Evolutionary conservation across 192 early-diverging fungal genomes (phyloP).

Genomic region (Rhizophlyctis rosea): DNA sequence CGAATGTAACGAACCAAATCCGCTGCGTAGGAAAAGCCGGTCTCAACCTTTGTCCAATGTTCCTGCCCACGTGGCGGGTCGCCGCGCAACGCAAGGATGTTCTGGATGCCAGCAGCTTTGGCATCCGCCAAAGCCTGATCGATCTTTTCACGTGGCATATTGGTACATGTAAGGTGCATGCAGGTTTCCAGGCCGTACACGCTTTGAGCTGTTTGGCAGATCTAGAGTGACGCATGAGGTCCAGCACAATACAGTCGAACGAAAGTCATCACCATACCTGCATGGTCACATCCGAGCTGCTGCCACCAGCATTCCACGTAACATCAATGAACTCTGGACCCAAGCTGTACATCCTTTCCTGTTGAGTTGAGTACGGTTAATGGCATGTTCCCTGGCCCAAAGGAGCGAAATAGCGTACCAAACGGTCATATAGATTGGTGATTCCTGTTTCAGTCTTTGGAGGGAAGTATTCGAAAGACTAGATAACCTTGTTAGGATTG

Average conservation of each 20-base stretch:
- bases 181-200: conserved; percentile 92
- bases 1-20: conserved; percentile 93
- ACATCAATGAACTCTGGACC: conserved; percentile 96
- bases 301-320: conserved; percentile 96
- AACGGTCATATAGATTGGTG: conserved; percentile 93
- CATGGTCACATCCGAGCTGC: conserved; percentile 78
- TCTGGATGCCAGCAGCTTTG: conserved; percentile 90
- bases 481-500: neutral
- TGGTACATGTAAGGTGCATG: conserved; percentile 99
- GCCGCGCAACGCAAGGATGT: conserved; percentile 94
- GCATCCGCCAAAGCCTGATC: conserved; percentile 79
- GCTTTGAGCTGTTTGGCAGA: conserved; percentile 76
- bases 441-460: conserved; percentile 97
- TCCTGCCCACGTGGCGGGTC: conserved; percentile 84
- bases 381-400: neutral
- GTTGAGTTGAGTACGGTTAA: neutral
- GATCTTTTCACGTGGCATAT: conserved; percentile 89
- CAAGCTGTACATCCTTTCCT: conserved; percentile 89
- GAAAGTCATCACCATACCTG: no score
- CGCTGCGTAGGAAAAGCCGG: conserved; percentile 81
- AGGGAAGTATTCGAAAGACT: conserved; percentile 97
- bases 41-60: conserved; percentile 78
- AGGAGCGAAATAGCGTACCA: conserved; percentile 36
- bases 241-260: neutral
- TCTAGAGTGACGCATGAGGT: no score